These are phyloP conservation scores for Pythium aquatile DNA, from an alignment of 352 stramenopile species.

Conservation along the genomic window DNA sequence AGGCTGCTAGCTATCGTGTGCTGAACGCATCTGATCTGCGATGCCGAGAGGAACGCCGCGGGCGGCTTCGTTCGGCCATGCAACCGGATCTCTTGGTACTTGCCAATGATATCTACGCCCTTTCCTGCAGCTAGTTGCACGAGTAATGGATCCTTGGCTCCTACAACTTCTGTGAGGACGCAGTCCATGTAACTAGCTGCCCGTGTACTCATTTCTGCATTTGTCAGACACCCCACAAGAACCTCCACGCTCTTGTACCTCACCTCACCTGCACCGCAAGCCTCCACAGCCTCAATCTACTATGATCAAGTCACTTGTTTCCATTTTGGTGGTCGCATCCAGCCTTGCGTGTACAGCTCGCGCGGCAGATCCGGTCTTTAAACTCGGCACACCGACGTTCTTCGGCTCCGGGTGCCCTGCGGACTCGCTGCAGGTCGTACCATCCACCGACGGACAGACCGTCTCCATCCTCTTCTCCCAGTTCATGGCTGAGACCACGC, in stretches of 20 bases:
- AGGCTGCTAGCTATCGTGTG: background rate
- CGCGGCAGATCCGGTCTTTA: conserved; percentile 21
- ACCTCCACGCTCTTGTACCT: background rate
- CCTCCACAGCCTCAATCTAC: background rate
- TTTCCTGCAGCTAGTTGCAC: background rate
- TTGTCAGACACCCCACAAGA: background rate
- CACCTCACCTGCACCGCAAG: background rate
- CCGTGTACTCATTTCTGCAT: background rate
- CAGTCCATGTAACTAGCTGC: no score
- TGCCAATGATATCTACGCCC: background rate
- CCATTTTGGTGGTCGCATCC: background rate
- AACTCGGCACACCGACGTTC: conserved; percentile 25
- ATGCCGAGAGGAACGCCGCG: background rate
- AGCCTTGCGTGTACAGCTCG: background rate
- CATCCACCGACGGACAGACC: conserved; percentile 21
- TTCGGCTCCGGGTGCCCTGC: conserved; percentile 25
- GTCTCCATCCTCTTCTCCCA: conserved; percentile 28
- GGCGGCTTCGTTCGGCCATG: background rate
- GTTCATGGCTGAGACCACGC: conserved; percentile 25
- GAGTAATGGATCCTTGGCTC: background rate
- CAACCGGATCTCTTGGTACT: background rate
- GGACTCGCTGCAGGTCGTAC: conserved; percentile 22
- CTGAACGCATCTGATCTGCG: conserved; percentile 1
- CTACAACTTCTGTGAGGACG: background rate
- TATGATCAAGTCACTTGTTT: background rate